A percentile compares a stretch with the other conserved stretches of the same genome.
phyloP scores from a whole-genome alignment of 2,329 filamentous ascomycete genomes.

The Phaeosphaeriaceae sp. region DNA sequence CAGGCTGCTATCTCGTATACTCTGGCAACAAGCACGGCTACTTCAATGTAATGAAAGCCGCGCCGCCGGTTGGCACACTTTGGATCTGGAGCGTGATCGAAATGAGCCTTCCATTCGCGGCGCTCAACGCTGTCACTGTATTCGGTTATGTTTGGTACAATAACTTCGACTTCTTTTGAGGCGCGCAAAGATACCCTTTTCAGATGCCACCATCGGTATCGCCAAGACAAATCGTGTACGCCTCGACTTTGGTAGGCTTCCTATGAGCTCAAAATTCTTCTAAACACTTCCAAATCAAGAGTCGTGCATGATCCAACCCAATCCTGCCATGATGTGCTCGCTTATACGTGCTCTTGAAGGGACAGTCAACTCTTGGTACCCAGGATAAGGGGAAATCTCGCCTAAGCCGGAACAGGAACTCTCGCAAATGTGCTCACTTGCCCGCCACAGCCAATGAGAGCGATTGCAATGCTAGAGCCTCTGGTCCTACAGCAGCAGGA shows the following conservation, averaged over 20 bases:
- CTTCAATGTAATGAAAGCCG: slow-evolving; percentile 87
- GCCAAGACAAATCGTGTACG: background rate
- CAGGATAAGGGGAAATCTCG: background rate
- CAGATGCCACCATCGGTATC: background rate
- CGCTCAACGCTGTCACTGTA: slow-evolving; percentile 61
- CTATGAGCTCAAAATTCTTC: background rate
- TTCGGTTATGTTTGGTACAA: slow-evolving; percentile 62
- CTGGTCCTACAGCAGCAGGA: background rate
- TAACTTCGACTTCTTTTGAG: slow-evolving; percentile 57
- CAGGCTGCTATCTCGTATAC: slow-evolving; percentile 81
- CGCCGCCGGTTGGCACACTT: slow-evolving; percentile 85
- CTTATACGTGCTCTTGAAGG: background rate
- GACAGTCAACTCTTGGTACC: background rate
- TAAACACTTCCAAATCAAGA: background rate
- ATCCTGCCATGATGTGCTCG: background rate
- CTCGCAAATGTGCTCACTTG: background rate
- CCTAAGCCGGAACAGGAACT: background rate
- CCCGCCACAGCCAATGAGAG: background rate
- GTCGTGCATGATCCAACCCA: background rate
- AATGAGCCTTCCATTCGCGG: slow-evolving; percentile 73
- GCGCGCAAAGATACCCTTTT: background rate
- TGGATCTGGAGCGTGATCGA: slow-evolving; percentile 96
- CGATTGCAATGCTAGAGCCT: background rate
- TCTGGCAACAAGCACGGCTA: slow-evolving; percentile 83
- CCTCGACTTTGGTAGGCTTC: background rate